Base-by-base conservation (phyloP, 2,329 filamentous ascomycete species). In the Scedosporium apiospermum region DNA sequence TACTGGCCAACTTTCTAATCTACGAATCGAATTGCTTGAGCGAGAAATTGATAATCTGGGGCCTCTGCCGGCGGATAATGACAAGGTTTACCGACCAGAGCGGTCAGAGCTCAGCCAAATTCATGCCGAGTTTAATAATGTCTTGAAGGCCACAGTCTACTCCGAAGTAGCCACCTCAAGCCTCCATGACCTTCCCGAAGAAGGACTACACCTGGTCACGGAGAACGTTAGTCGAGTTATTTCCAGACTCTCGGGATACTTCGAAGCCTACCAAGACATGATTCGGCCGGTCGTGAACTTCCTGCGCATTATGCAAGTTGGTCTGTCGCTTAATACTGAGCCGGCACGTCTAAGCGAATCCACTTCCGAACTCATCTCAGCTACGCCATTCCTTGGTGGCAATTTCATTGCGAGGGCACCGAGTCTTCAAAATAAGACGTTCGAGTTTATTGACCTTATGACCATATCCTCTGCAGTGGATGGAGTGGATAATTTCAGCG, bases 191-290 rank as follows among this genome's bases (percentile, higher is more conserved):
- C 67, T 70, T 18, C 68, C 67, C 6, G 67, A 65, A 18, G 65
- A 67, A 57, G 64, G 67, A 6, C 42, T 57, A 6, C 65, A 66
- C 55, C 76, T 85, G 1, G 73, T 85, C 16, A 78, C 77, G 62
- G 77, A 80, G 64, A 85, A 83, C 62, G 76, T 95, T n/a, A 76
- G 78, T 6, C 85, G 89, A 65, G 84, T 96, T 46, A 84, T 89
- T 59, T 78, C 82, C 62, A 84, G 93, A 55, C 80, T 99, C 6
- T 82, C 80, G 1, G 79, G 83, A 34, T 81, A 86, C 42, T 96
- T 92, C 70, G 82, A 86, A 46, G 86, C 86, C 14, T 98, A 97
- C 69, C 90, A 91, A 65, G 95, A 99, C 70, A 84, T 98, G 67
- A 90, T 89, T 0, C 80, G 84, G 55, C 93, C 91, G 3, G 82